Evolutionary conservation across 139 green algal genomes (phyloP).

Genomic region (Pseudopediastrum boryanum): DNA sequence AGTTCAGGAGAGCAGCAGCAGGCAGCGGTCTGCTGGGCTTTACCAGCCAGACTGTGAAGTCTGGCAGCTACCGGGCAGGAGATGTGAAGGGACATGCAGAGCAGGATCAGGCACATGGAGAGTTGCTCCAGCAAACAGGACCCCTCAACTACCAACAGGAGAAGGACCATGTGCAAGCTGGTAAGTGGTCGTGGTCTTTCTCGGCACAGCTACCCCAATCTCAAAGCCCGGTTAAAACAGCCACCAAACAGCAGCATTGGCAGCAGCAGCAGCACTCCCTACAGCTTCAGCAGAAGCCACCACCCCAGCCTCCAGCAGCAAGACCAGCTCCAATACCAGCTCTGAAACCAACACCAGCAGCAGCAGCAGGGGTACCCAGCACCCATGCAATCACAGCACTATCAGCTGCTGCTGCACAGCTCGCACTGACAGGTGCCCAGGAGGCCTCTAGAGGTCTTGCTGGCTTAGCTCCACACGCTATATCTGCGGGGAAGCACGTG

Average conservation of each 20-base stretch:
- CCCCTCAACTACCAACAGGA: neutral
- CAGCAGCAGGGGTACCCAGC: neutral
- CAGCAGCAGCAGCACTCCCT: neutral
- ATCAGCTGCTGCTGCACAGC: neutral
- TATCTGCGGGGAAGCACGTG: neutral
- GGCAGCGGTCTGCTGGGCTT: no score
- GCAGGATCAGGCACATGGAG: no score
- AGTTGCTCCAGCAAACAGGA: no score
- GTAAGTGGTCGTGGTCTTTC: neutral
- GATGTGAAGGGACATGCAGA: no score
- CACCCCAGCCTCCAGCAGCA: neutral
- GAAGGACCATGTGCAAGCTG: neutral
- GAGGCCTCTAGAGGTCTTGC: neutral
- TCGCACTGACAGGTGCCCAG: neutral
- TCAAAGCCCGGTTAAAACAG: neutral
- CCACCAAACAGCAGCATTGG: slow-evolving; percentile 17
- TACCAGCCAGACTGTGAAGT: no score
- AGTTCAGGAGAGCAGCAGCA: no score
- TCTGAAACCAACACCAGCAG: neutral
- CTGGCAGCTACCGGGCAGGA: slow-evolving; percentile 3
- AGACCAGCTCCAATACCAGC: neutral
- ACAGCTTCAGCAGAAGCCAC: neutral
- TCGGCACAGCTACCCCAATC: neutral
- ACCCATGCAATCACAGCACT: no score
- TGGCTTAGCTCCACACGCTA: neutral